Conservation (phyloP, 371 early-diverging fungal species). For the Mucor piriformis region DNA sequence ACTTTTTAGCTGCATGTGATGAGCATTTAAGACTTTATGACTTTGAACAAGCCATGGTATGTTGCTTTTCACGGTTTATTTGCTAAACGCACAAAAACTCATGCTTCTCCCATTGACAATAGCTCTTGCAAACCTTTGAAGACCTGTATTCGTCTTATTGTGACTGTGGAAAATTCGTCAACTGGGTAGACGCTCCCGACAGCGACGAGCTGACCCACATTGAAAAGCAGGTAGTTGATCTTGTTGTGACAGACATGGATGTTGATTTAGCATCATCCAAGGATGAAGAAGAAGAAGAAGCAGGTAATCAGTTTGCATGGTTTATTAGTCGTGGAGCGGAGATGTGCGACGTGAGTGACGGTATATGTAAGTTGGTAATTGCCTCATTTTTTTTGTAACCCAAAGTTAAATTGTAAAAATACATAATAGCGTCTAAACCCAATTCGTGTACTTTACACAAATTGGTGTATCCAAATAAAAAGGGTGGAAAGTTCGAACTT, state of each 20-base stretch:
- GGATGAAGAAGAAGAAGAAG: not conserved
- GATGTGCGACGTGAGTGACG: conserved; percentile 81
- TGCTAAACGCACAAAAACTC: too few relatives aligned
- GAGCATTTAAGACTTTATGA: conserved; percentile 86
- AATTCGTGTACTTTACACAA: conserved; percentile 84
- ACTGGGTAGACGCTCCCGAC: conserved; percentile 55
- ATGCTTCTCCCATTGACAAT: too few relatives aligned
- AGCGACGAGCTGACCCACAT: not conserved
- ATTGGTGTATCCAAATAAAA: conserved; percentile 71
- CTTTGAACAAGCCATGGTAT: conserved; percentile 76
- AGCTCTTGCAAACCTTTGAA: conserved; percentile 80
- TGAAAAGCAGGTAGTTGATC: conserved; percentile 6
- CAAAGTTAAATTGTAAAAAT: too few relatives aligned
- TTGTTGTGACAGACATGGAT: conserved; percentile 9
- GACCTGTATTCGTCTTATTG: conserved; percentile 86
- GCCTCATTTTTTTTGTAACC: conserved; percentile 57
- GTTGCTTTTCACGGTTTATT: not conserved
- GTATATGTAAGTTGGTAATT: conserved; percentile 71
- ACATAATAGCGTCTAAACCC: conserved; percentile 67
- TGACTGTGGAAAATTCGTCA: conserved; percentile 87
- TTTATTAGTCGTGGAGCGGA: conserved; percentile 89
- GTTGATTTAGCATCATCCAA: not conserved
- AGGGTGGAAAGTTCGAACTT: conserved; percentile 71
- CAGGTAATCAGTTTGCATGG: conserved; percentile 54
- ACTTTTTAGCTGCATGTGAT: conserved; percentile 88